Evolutionary conservation across 2,329 filamentous ascomycete genomes (phyloP), one percentile per base, ranked within the genome.

Genomic region (Phyllosticta ampelicida): DNA sequence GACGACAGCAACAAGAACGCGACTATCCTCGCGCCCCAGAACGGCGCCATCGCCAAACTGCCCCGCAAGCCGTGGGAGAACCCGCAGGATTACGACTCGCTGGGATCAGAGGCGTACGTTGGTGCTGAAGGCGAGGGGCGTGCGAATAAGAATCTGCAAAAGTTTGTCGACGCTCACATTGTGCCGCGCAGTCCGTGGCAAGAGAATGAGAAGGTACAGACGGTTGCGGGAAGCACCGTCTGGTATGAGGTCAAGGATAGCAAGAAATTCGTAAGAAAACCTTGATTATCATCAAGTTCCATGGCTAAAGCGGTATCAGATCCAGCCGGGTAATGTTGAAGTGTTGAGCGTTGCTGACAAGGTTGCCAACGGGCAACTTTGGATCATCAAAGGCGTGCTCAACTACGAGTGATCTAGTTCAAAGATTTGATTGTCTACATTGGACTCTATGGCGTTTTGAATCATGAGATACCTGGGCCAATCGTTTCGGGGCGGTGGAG

Each of bases 301-400:
- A 26, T 56, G 16, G 23, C 56, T 62, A 36, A 61, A 10, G 3
- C 21, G 54, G 18, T 21, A 30, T 20, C 53, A 87, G 83, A 81
- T 94, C 26, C 86, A 91, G 77, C 94, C 92, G 0, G 87, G 86
- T 5, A 80, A 84, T 62, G 82, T 96, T 50, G 84, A 91, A 70
- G 87, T 97, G 13, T 81, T 85, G 49, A 84, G 78, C 60, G 78
- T 95, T 55, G 86, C 85, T 1, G 86, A 86, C 63, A 81, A 83
- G 61, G 91, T 95, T 18, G 81, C 83, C 3, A 99, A 97, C 69
- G 94, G 94, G 3, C 88, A 97, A 73, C 80, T 97, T 64, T 95
- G 89, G 89, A 80, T 91, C 44, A 68, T 89, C 60, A 82, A 82
- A 63, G 79, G 77, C 4, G 81, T 86, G 21, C 66, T 86, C 60